phyloP scores from a whole-genome alignment of 2,329 filamentous ascomycete genomes.

The Pseudocercospora vitis region DNA sequence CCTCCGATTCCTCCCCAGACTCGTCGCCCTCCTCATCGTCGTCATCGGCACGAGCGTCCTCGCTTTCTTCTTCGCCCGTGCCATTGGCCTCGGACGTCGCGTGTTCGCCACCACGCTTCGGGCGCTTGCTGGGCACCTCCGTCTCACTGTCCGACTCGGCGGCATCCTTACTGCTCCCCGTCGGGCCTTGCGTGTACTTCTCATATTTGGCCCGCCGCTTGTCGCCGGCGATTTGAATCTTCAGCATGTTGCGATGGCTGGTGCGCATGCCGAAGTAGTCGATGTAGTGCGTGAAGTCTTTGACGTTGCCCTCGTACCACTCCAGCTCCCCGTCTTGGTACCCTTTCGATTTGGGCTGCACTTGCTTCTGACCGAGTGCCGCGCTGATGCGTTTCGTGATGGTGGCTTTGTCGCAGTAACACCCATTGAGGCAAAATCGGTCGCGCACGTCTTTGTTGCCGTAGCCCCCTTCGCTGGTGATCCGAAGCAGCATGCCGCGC shows the following conservation, averaged over 20 bases:
- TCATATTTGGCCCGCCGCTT: constrained; percentile 22
- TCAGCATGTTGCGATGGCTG: constrained; percentile 31
- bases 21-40: constrained; percentile 21
- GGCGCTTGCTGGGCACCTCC: constrained; percentile 19
- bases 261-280: constrained; percentile 33
- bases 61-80: constrained; percentile 15
- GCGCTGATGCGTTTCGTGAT: constrained; percentile 40
- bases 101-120: constrained; percentile 19
- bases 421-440: constrained; percentile 39
- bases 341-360: constrained; percentile 28
- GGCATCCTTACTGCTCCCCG: neutral
- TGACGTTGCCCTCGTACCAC: constrained; percentile 33
- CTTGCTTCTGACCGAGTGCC: constrained; percentile 39
- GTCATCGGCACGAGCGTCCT: constrained; percentile 13
- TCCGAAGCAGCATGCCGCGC: constrained; percentile 38
- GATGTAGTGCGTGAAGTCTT: constrained; percentile 32
- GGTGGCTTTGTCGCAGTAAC: constrained; percentile 38
- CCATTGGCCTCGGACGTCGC: constrained; percentile 11
- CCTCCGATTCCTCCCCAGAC: constrained; percentile 21
- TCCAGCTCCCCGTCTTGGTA: constrained; percentile 26
- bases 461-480: constrained; percentile 34
- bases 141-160: constrained; percentile 12
- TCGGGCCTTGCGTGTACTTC: constrained; percentile 5
- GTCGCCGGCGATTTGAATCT: constrained; percentile 29
- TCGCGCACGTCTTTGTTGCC: constrained; percentile 39